Evolutionary conservation across 352 stramenopile genomes (phyloP), one percentile per base, ranked within the genome.

Genomic region (Globisporangium radiosum): DNA sequence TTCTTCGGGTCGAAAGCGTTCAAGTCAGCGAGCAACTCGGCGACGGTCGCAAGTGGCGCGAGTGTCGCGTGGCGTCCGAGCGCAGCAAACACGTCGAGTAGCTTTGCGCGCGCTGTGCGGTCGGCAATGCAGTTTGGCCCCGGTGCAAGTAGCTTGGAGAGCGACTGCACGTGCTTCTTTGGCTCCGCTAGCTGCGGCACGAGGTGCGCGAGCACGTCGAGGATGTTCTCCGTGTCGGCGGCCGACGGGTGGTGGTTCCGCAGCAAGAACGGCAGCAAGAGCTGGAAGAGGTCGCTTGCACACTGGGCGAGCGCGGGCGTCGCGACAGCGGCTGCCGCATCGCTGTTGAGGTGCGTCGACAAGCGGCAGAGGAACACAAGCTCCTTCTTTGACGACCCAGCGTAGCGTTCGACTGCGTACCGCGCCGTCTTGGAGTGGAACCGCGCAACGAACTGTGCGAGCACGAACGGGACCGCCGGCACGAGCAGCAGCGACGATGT

Each of bases 361-460:
- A 95, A 52, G 11, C 83, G 81, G 49, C 87, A 95, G 11, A 95
- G 55, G 55, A 95, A 91, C 4, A 68, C 66, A 15, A 95, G 77
- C 56, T 95, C 87, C 38, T 88, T 89, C 37, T 79, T 81, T 15
- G 87, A 92, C 38, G 87, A 94, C 3, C 82, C 87, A 1, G 83
- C 81, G 38, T 91, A 92, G 3, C 81, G 74, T 49, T 93, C 83
- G 17, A 77, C 75, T 2, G 75, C 73, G 47, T 92, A 92, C 5
- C 86, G 84, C 39, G 83, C 77, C 9, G 78, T 77, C 68, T 92
- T 93, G 45, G 78, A 80, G 56, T 93, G 69, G 65, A 95, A 95
- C 5, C 87, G 87, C 40, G 63, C 60, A 4, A 95, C 78, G 60
- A 95, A 94, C 52, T 93, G 81, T 38, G 81, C 60, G 19, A 95